These are phyloP conservation scores for Paecilomyces dactylethromorphus DNA, from an alignment of 2,329 filamentous ascomycete species.

Conservation along the genomic window DNA sequence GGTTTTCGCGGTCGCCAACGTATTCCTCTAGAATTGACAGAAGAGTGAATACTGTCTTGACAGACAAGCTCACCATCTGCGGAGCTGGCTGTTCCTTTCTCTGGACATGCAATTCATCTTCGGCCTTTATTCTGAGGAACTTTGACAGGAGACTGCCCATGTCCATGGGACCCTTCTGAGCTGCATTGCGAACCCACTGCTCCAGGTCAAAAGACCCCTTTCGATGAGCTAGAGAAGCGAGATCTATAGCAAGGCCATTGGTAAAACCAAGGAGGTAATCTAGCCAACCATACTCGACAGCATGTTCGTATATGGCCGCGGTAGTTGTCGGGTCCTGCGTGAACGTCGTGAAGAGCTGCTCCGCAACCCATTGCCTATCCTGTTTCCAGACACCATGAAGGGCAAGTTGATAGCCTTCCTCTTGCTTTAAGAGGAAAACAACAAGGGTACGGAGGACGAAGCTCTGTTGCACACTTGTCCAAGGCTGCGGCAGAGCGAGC, in stretches of 20 bases:
- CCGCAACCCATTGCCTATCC: slow-evolving; percentile 78
- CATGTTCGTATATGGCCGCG: slow-evolving; percentile 68
- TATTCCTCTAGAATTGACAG: slow-evolving; percentile 72
- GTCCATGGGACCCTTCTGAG: slow-evolving; percentile 56
- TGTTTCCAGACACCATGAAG: slow-evolving; percentile 88
- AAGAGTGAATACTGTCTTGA: slow-evolving; percentile 77
- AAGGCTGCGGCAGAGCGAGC: slow-evolving; percentile 42
- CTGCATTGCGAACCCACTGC: slow-evolving; percentile 69
- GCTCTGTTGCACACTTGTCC: slow-evolving; percentile 42
- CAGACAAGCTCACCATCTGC: slow-evolving; percentile 67
- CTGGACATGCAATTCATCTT: slow-evolving; percentile 70
- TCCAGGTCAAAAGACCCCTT: slow-evolving; percentile 72
- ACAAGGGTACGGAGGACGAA: slow-evolving; percentile 56
- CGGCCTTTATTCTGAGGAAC: slow-evolving; percentile 78
- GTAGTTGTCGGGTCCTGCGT: slow-evolving; percentile 62
- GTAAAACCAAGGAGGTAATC: slow-evolving; percentile 70
- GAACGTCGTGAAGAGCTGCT: slow-evolving; percentile 71
- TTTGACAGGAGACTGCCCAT: slow-evolving; percentile 68
- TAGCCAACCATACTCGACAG: slow-evolving; percentile 75
- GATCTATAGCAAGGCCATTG: slow-evolving; percentile 79
- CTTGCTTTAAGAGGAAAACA: slow-evolving; percentile 72
- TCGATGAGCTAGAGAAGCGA: slow-evolving; percentile 78
- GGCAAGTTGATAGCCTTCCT: slow-evolving; percentile 77
- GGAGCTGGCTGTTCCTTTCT: slow-evolving; percentile 59
- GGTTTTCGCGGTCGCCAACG: slow-evolving; percentile 54